phyloP scores from a whole-genome alignment of 768 basidiomycete genomes.

The Pisolithus albus region DNA sequence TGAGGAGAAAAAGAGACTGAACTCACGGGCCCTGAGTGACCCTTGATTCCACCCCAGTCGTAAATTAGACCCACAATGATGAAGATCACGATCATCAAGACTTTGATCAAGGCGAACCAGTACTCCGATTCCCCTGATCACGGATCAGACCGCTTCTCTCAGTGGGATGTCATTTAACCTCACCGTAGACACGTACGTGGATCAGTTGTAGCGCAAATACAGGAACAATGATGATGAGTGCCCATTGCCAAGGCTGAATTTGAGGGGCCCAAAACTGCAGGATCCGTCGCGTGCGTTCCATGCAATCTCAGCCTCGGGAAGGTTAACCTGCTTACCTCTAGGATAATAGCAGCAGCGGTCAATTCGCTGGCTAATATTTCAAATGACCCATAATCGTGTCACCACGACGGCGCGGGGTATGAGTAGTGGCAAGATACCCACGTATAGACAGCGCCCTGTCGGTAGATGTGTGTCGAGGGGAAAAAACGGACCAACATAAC shows the following conservation, averaged over 20 bases:
- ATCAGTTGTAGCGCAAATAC: conserved; percentile 49
- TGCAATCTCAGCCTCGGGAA: neutral
- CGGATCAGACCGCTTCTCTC: neutral
- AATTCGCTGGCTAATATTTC: conserved; percentile 44
- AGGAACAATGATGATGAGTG: conserved; percentile 47
- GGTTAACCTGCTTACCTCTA: conserved; percentile 28
- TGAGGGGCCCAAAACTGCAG: conserved; percentile 39
- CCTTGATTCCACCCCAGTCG: conserved; percentile 54
- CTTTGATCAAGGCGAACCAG: conserved; percentile 61
- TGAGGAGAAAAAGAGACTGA: neutral
- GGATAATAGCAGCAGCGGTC: conserved; percentile 50
- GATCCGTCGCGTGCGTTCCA: neutral
- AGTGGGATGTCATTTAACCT: conserved; percentile 5
- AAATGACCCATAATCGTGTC: conserved; percentile 9
- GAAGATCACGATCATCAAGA: conserved; percentile 54
- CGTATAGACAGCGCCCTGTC: conserved; percentile 35
- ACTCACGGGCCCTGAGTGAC: conserved; percentile 52
- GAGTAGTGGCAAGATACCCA: conserved; percentile 14
- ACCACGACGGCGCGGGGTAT: too few relatives aligned
- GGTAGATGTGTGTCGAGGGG: neutral
- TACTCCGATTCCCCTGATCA: conserved; percentile 51
- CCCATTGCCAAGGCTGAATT: conserved; percentile 49
- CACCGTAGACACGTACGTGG: conserved; percentile 51
- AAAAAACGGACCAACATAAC: conserved; percentile 4
- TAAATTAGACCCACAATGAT: conserved; percentile 56